These are phyloP conservation scores for Fusarium anthophilum DNA, from an alignment of 2,329 filamentous ascomycete genomes.

Conservation along the genomic window DNA sequence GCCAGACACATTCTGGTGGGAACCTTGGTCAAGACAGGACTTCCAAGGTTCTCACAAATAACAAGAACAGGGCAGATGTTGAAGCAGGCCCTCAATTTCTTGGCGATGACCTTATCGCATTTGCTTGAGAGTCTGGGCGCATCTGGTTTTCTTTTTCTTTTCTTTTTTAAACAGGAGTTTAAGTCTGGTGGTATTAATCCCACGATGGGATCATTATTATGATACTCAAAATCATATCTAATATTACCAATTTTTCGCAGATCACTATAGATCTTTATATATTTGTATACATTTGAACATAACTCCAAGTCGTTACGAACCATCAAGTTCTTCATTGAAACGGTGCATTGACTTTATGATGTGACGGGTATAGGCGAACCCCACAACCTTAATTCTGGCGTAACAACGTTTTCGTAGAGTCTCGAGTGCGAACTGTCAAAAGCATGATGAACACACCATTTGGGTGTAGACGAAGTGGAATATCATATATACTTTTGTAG, in stretches of 20 bases:
- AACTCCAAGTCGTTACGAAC: too few species aligned
- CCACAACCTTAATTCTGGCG: neutral
- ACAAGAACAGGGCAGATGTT: too few species aligned
- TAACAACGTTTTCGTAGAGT: neutral
- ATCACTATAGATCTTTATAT: neutral
- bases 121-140: neutral
- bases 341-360: neutral
- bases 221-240: neutral
- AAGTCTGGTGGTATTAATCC: neutral
- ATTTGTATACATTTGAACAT: neutral
- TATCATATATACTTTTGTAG: accelerated
- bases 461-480: accelerated
- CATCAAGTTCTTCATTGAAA: neutral
- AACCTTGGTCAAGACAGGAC: neutral
- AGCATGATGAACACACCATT: accelerated
- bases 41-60: too few species aligned
- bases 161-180: neutral
- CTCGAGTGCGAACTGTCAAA: neutral
- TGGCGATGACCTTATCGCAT: neutral
- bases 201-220: neutral
- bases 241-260: neutral
- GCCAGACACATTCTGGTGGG: neutral
- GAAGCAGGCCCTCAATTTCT: neutral
- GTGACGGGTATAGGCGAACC: neutral
- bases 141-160: accelerated